Percentiles rank a stretch among this genome's conserved stretches.
phyloP scores from a whole-genome alignment of 768 basidiomycete species.

The Podaxis rugospora region DNA sequence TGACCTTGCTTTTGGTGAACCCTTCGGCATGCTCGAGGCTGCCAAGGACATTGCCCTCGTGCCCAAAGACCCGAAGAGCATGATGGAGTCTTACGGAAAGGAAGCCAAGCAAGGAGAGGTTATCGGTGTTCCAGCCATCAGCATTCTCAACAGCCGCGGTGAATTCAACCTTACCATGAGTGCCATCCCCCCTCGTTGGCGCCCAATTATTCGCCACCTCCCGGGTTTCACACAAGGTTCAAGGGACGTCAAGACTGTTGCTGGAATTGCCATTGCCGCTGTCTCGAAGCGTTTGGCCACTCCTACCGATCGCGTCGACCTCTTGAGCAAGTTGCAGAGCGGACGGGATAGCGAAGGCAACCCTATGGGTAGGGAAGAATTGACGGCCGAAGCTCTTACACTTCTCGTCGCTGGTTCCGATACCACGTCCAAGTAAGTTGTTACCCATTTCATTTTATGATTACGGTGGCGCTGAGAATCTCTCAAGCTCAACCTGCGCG shows the following conservation, averaged over 20 bases:
- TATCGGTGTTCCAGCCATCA: slow-evolving; percentile 68
- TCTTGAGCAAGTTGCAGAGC: slow-evolving; percentile 75
- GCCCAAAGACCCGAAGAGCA: slow-evolving; percentile 49
- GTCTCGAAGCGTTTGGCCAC: slow-evolving; percentile 68
- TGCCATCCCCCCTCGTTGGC: slow-evolving; percentile 68
- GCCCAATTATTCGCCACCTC: slow-evolving; percentile 56
- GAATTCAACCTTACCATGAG: slow-evolving; percentile 86
- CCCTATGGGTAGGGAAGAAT: slow-evolving; percentile 72
- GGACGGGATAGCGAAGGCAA: slow-evolving; percentile 77
- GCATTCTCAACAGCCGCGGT: slow-evolving; percentile 87
- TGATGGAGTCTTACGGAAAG: slow-evolving; percentile 53
- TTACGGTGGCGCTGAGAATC: neutral
- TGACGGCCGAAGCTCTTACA: slow-evolving; percentile 86
- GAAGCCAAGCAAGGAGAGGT: slow-evolving; percentile 38
- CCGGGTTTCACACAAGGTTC: slow-evolving; percentile 75
- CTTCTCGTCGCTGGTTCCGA: slow-evolving; percentile 88
- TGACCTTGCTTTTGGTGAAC: slow-evolving; percentile 81
- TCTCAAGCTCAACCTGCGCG: slow-evolving; percentile 75
- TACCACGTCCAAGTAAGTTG: slow-evolving; percentile 83
- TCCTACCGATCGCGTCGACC: slow-evolving; percentile 71
- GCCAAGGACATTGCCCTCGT: slow-evolving; percentile 74
- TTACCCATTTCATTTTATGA: neutral
- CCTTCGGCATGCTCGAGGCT: slow-evolving; percentile 86
- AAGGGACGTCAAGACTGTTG: slow-evolving; percentile 63
- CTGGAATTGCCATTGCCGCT: slow-evolving; percentile 75